A percentile compares a stretch with the other conserved stretches of the same genome.
Evolutionary conservation across 1,284 basidiomycete species (phyloP).

Genomic region (Ganoderma lingzhi): DNA sequence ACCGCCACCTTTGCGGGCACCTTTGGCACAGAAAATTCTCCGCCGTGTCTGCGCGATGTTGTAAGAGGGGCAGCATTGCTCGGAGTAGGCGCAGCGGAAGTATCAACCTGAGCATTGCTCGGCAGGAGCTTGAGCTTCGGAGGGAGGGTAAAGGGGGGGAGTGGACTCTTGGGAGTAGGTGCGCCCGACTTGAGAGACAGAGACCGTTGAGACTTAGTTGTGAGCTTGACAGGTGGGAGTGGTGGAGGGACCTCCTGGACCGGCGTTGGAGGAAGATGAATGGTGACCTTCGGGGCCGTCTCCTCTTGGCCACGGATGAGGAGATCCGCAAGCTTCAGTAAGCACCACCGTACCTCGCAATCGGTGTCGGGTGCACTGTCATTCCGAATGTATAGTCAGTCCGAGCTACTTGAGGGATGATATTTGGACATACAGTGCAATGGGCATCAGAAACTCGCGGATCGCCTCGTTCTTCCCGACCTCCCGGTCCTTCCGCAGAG

Average conservation of each 20-base stretch:
- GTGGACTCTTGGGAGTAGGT: constrained; percentile 52
- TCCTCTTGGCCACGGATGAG: constrained; percentile 87
- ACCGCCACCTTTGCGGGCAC: constrained; percentile 43
- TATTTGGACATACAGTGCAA: constrained; percentile 68
- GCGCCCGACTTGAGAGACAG: constrained; percentile 51
- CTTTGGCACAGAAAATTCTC: constrained; percentile 34
- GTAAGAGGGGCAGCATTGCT: constrained; percentile 36
- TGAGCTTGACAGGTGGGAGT: constrained; percentile 58
- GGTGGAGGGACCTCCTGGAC: constrained; percentile 66
- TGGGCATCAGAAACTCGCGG: constrained; percentile 82
- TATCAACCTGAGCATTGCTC: constrained; percentile 40
- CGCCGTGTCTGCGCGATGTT: constrained; percentile 20
- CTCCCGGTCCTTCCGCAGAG: constrained; percentile 84
- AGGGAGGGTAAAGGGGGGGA: constrained; percentile 50
- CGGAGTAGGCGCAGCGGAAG: constrained; percentile 16
- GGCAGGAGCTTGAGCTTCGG: constrained; percentile 65
- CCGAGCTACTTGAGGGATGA: neutral
- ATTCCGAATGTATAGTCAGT: neutral
- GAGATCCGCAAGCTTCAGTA: constrained; percentile 93
- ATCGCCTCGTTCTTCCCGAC: constrained; percentile 86
- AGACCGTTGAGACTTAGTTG: constrained; percentile 48
- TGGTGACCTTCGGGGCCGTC: constrained; percentile 85
- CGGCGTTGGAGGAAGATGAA: constrained; percentile 85
- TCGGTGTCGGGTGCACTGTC: constrained; percentile 78
- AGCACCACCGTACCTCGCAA: constrained; percentile 88